Percentiles rank a stretch among this genome's conserved stretches.
Conservation (phyloP, 2,329 filamentous ascomycete species). For the Aspergillus pseudoterreus region DNA sequence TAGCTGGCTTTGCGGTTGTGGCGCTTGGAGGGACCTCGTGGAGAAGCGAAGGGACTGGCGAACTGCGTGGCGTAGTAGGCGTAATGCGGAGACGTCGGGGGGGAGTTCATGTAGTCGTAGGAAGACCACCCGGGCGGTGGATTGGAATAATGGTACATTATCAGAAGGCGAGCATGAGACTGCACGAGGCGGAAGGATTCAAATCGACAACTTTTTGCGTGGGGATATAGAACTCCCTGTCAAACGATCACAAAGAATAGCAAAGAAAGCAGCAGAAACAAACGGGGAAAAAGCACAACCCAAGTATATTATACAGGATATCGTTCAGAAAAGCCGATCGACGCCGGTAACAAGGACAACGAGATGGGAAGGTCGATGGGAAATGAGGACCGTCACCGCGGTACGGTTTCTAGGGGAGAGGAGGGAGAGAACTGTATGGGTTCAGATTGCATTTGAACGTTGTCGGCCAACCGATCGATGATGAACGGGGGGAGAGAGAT, state of each 20-base stretch:
- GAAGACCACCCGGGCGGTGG: slow-evolving; percentile 47
- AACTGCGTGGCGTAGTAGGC: slow-evolving; percentile 54
- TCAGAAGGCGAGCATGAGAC: slow-evolving; percentile 32
- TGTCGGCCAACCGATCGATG: slow-evolving; percentile 19
- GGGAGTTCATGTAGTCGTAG: slow-evolving; percentile 47
- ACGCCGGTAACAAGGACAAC: slow-evolving; percentile 29
- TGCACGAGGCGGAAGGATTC: slow-evolving; percentile 7
- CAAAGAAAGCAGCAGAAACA: slow-evolving; percentile 14
- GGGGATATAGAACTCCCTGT: slow-evolving; percentile 10
- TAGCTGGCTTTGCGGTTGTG: slow-evolving; percentile 58
- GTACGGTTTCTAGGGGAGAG: slow-evolving; percentile 41
- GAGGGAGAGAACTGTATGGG: slow-evolving; percentile 35
- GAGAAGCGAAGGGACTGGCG: slow-evolving; percentile 47
- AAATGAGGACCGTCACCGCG: slow-evolving; percentile 40
- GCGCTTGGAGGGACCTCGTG: slow-evolving; percentile 41
- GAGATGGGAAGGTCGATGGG: slow-evolving; percentile 16
- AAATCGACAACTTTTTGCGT: slow-evolving; percentile 19
- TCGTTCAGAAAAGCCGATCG: slow-evolving; percentile 33
- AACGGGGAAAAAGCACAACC: slow-evolving; percentile 22
- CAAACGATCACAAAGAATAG: slow-evolving; percentile 14
- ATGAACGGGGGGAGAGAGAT: slow-evolving; percentile 12
- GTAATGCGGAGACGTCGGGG: slow-evolving; percentile 51
- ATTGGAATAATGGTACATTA: slow-evolving; percentile 47
- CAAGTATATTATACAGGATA: slow-evolving; percentile 46
- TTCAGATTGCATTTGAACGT: slow-evolving; percentile 46